Conservation (phyloP, 495 filamentous ascomycete genomes). For the Aspergillus kassunensis region DNA sequence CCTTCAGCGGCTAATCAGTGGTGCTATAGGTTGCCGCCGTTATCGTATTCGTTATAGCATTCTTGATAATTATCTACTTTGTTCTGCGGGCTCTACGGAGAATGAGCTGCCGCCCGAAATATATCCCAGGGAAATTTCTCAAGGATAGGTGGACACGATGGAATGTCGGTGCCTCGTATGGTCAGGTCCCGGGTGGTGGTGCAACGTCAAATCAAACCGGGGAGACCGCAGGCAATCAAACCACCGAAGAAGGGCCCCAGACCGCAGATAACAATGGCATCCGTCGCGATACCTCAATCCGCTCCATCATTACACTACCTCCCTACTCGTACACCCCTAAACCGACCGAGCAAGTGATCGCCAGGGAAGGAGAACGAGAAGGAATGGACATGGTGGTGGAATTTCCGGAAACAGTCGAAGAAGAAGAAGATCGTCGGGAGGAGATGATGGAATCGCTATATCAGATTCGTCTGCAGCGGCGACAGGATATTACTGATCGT, state of each 20-base stretch:
- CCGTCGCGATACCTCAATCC: slow-evolving; percentile 79
- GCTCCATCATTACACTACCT: slow-evolving; percentile 89
- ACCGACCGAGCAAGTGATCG: slow-evolving; percentile 79
- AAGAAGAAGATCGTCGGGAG: slow-evolving; percentile 79
- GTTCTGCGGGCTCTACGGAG: slow-evolving; percentile 46
- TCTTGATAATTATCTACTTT: slow-evolving; percentile 42
- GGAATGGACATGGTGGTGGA: slow-evolving; percentile 93
- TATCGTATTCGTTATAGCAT: slow-evolving; percentile 36
- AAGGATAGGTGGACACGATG: slow-evolving; percentile 61
- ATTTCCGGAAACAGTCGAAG: slow-evolving; percentile 65
- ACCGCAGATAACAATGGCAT: slow-evolving; percentile 40
- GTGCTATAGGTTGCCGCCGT: slow-evolving; percentile 28
- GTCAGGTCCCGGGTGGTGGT: slow-evolving; percentile 33
- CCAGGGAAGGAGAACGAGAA: slow-evolving; percentile 82
- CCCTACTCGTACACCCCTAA: slow-evolving; percentile 67
- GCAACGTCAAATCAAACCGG: slow-evolving; percentile 17
- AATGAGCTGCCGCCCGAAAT: slow-evolving; percentile 50
- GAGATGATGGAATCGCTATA: slow-evolving; percentile 91
- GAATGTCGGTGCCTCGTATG: slow-evolving; percentile 44
- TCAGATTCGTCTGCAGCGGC: slow-evolving; percentile 77
- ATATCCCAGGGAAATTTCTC: slow-evolving; percentile 52
- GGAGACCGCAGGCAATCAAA: slow-evolving; percentile 26
- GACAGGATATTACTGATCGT: slow-evolving; percentile 70
- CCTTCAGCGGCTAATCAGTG: background rate
- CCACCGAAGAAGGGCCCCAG: slow-evolving; percentile 22